These are phyloP conservation scores for sorghum (Sorghum bicolor) DNA, from an alignment of 176 grass and related monocot species.

Conservation along the genomic window Sorghum_bicolor_NCBIv3 NC_012870.2:14654001-14654500, in stretches of 20 bases:
- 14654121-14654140: slow-evolving; percentile 33
- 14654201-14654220: slow-evolving; percentile 35
- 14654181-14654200: slow-evolving; percentile 20
- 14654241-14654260: slow-evolving; percentile 28
- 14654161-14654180: slow-evolving; percentile 42
- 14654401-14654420: slow-evolving; percentile 56
- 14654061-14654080: slow-evolving; percentile 72
- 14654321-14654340: slow-evolving; percentile 44
- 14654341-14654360: slow-evolving; percentile 46
- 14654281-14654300: slow-evolving; percentile 49
- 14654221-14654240: neutral
- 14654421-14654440: slow-evolving; percentile 53
- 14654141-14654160: slow-evolving; percentile 60
- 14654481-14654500: neutral
- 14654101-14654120: slow-evolving; percentile 57
- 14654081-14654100: slow-evolving; percentile 71
- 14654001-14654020: slow-evolving; percentile 64
- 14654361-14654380: slow-evolving; percentile 36
- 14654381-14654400: slow-evolving; percentile 37
- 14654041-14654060: slow-evolving; percentile 44
- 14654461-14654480: slow-evolving; percentile 12
- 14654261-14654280: slow-evolving; percentile 56
- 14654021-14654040: slow-evolving; percentile 44
- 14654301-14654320: slow-evolving; percentile 55
- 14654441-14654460: slow-evolving; percentile 45